Conservation (phyloP, 495 filamentous ascomycete genomes). For the Astrothelium macrocarpum region DNA sequence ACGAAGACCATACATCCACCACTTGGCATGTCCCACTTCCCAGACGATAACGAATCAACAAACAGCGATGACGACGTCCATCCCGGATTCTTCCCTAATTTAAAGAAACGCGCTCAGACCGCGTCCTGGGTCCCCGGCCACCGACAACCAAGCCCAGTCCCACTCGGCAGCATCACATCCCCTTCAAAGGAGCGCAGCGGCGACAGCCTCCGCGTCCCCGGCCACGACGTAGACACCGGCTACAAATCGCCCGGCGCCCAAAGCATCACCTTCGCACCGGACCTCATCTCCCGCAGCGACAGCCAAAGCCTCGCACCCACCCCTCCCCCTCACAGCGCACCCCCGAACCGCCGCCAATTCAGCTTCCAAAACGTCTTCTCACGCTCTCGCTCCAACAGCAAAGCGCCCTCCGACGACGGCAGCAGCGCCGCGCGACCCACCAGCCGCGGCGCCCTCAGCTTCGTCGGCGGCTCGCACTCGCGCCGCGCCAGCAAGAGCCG, state of each 20-base stretch:
- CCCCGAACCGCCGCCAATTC: conserved; percentile 57
- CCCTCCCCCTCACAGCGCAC: conserved; percentile 35
- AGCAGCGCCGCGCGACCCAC: conserved; percentile 25
- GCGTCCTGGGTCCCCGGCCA: conserved; percentile 14
- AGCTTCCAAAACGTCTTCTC: conserved; percentile 79
- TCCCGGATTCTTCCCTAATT: conserved; percentile 43
- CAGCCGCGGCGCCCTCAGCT: conserved; percentile 33
- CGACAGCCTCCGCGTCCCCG: conserved; percentile 13
- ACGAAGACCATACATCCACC: conserved; percentile 62
- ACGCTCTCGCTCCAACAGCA: conserved; percentile 16
- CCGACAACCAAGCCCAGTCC: background rate
- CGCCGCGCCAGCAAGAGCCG: conserved; percentile 40
- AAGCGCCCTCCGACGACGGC: conserved; percentile 17
- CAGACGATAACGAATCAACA: conserved; percentile 46
- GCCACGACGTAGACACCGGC: conserved; percentile 36
- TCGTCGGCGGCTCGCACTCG: conserved; percentile 22
- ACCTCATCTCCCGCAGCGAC: conserved; percentile 28
- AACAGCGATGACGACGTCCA: conserved; percentile 33
- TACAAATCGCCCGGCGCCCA: conserved; percentile 40
- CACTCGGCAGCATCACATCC: background rate
- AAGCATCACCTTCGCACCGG: conserved; percentile 38
- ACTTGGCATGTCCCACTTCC: conserved; percentile 80
- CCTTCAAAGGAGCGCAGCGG: background rate
- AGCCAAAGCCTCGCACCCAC: conserved; percentile 36
- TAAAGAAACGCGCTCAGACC: conserved; percentile 24